Base-by-base conservation (phyloP, 768 basidiomycete species). In the Lactifluus pinguis region DNA sequence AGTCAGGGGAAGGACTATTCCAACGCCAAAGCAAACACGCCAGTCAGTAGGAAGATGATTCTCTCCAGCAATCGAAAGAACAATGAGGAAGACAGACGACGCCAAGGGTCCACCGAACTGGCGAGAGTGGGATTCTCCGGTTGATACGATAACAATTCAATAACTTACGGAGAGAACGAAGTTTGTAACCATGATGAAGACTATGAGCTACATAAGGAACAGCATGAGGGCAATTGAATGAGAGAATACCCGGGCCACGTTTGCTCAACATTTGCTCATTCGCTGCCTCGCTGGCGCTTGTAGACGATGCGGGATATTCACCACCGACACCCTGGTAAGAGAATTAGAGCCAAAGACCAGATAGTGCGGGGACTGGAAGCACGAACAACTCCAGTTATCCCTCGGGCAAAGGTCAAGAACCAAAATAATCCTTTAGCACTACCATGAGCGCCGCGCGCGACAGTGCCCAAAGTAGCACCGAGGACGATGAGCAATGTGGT, bases 171-270 rank as follows among this genome's bases (percentile, higher is more conserved):
- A 80, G 55, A 87, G 76, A 53, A 85, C 83, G 51, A 86, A 80
- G 70, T 89, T 87, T 14, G 85, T 88, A 60, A 87, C 86, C 79
- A 89, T 80, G 68, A 87, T 84, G 71, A 89, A 87, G 19, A 84
- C 81, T 83, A 45, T 29, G 29, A 38, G 59, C 57, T 39, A 29
- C 49, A 21, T 49, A 62, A 34, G 42, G 44, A 25, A 42, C 17
- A 8, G 5, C 8, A 48, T 6, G 21, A 11, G 15, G 34, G 25
- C 49, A 36, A 44, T 8, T 4, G 17, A 34, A 36, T 52, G 17
- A 60, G 60, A 19, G 66, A 66, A 5, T 65, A 83, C 83, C 74
- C 64, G 84, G 83, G 1, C 88, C 88, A 41, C 87, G 79, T 55
- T 76, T 70, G 65, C 77, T 76, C 32, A 80, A 57, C 71, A 81